Evolutionary conservation across 129 eudicot species (phyloP), one percentile per base, ranked within the genome.

Genomic region (Sambucus nigra): DNA sequence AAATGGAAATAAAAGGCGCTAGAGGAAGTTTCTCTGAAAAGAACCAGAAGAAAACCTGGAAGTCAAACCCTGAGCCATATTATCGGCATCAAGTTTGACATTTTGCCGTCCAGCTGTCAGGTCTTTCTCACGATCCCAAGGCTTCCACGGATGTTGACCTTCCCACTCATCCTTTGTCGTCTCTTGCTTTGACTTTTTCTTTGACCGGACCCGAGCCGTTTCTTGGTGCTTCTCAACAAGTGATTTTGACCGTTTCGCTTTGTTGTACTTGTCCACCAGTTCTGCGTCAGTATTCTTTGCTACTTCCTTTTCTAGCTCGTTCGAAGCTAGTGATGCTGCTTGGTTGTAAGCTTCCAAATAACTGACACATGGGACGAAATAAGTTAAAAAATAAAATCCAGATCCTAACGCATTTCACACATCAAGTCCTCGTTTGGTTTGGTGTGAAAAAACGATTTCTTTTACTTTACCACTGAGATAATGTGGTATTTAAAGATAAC

Each of bases 121-220:
- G 68, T 91, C 99, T 65, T 91, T 91, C 24, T 91, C 99, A 4
- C 95, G 94, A 13, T 91, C 99, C 95, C 95, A 91, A 12, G 99
- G 99, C 70, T 86, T 91, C 99, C 99, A 91, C 3, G 99, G 99
- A 73, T 91, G 99, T 24, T 82, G 75, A 6, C 87, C 99, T 29
- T 75, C 87, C 99, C 99, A 91, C 50, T 77, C 94, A 25, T 76
- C 73, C 28, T 79, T 69, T 21, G 32, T 66, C 33, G 47, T 15
- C 33, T 69, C 80, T 54, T 72, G 73, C 71, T 73, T 73, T 6
- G 79, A 68, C 61, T 66, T 87, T 41, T 81, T 86, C 82, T 81
- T 82, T 28, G 84, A 48, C 38, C 67, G 65, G 17, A 50, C 73
- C 60, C 76, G 73, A 41, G 75, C 45, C 20, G 76, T 39, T 51